Percentiles rank a stretch among this genome's conserved stretches.
Evolutionary conservation across 1,284 basidiomycete species (phyloP).

Genomic region (Anthracocystis setariae): DNA sequence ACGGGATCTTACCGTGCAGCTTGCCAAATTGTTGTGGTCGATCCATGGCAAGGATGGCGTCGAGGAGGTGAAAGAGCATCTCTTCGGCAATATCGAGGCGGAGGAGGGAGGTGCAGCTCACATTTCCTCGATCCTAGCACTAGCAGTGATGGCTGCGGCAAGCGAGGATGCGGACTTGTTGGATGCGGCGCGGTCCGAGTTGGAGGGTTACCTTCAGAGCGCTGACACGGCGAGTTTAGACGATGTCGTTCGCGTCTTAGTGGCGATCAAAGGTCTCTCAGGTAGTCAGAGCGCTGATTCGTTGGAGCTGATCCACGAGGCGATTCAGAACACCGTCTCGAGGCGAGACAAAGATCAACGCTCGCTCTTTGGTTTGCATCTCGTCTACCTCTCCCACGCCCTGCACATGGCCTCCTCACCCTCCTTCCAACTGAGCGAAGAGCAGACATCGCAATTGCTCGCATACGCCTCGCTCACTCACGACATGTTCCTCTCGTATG

Average conservation of each 20-base stretch:
- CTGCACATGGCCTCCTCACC: neutral
- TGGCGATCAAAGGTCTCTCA: constrained; percentile 15
- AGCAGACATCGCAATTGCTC: constrained; percentile 9
- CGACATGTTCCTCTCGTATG: constrained; percentile 20
- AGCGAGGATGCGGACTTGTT: constrained; percentile 81
- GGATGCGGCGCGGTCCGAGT: constrained; percentile 86
- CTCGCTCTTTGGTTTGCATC: constrained; percentile 22
- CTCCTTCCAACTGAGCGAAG: neutral
- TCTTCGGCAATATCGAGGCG: constrained; percentile 22
- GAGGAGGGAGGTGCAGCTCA: constrained; percentile 67
- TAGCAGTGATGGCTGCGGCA: constrained; percentile 86
- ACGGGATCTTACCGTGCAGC: constrained; percentile 19
- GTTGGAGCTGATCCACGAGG: constrained; percentile 17
- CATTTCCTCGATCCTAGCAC: constrained; percentile 79
- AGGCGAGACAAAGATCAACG: constrained; percentile 11
- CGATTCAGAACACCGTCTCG: constrained; percentile 16
- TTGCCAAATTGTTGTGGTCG: constrained; percentile 26
- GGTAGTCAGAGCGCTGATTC: neutral
- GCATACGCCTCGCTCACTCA: constrained; percentile 24
- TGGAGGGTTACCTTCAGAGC: constrained; percentile 65
- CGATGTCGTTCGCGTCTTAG: constrained; percentile 18
- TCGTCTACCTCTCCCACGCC: constrained; percentile 25
- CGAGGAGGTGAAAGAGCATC: constrained; percentile 21
- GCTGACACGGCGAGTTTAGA: constrained; percentile 1
- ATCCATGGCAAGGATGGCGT: constrained; percentile 1